phyloP scores from a whole-genome alignment of 106 monocot genomes.

The Ottelia alismoides region DNA sequence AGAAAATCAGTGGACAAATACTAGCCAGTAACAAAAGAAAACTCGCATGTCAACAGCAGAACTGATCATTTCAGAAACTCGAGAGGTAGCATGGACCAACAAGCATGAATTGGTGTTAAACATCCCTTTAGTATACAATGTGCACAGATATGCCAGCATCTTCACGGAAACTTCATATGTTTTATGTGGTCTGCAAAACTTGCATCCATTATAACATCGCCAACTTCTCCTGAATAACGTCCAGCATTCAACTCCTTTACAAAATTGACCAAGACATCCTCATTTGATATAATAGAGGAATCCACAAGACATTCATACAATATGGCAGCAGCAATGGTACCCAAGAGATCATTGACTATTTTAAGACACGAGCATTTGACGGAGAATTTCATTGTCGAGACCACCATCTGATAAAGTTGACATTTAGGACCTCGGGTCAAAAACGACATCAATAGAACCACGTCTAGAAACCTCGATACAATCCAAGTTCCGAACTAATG shows the following conservation, averaged over 20 bases:
- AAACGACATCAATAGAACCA: slow-evolving; percentile 42
- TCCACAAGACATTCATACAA: slow-evolving; percentile 60
- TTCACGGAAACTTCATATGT: slow-evolving; percentile 82
- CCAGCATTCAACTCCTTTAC: slow-evolving; percentile 72
- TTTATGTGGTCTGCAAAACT: slow-evolving; percentile 54
- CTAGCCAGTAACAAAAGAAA: slow-evolving; percentile 73
- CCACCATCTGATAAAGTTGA: slow-evolving; percentile 15
- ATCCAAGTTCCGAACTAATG: slow-evolving; percentile 65
- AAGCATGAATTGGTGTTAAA: slow-evolving; percentile 46
- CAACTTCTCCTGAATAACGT: slow-evolving; percentile 32
- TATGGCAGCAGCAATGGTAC: slow-evolving; percentile 55
- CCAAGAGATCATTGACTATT: slow-evolving; percentile 54
- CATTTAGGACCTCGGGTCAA: slow-evolving; percentile 19
- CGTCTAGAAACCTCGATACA: slow-evolving; percentile 49
- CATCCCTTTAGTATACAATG: slow-evolving; percentile 23
- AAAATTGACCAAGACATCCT: slow-evolving; percentile 53
- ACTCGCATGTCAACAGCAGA: slow-evolving; percentile 60
- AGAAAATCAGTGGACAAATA: slow-evolving; percentile 54
- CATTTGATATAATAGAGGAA: slow-evolving; percentile 37
- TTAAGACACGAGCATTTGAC: slow-evolving; percentile 59
- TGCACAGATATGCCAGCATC: slow-evolving; percentile 55
- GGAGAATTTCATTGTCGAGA: slow-evolving; percentile 46
- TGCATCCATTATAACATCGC: slow-evolving; percentile 50
- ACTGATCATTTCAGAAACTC: slow-evolving; percentile 70
- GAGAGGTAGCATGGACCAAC: slow-evolving; percentile 64